Evolutionary conservation across 306 rosid genomes (phyloP).

Genomic region (Abrus precatorius): DNA sequence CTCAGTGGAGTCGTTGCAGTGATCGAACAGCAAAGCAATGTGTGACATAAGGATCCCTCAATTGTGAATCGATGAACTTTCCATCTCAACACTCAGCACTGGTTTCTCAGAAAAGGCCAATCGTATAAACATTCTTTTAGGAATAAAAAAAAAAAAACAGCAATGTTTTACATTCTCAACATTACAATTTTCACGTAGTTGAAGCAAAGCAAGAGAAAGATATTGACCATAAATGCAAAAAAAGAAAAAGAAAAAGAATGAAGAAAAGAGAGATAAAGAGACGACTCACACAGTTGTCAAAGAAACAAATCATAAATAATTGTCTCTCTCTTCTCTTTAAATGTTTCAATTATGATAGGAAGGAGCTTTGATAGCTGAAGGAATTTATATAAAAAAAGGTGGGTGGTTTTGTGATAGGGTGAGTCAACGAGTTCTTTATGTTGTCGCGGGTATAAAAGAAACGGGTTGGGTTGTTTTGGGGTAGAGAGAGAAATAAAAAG

Average conservation of each 20-base stretch:
- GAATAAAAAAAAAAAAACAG: background rate
- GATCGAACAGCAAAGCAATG: background rate
- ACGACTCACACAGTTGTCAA: background rate
- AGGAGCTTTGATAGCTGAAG: background rate
- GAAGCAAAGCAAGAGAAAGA: background rate
- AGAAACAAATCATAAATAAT: background rate
- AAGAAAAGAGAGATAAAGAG: background rate
- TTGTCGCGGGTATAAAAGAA: background rate
- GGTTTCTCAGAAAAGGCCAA: slow-evolving; percentile 12
- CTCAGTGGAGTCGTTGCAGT: background rate
- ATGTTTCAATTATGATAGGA: background rate
- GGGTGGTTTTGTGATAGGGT: background rate
- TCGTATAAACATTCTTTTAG: background rate
- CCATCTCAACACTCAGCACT: background rate
- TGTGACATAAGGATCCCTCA: background rate
- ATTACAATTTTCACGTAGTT: background rate
- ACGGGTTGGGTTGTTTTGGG: too few relatives aligned
- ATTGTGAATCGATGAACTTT: background rate
- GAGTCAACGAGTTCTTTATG: background rate
- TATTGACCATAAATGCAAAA: too few relatives aligned
- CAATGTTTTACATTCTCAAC: background rate
- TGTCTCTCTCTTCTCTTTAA: background rate
- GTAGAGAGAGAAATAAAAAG: background rate
- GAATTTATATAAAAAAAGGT: background rate
- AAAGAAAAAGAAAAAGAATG: background rate